These are phyloP conservation scores for Epichloe elymi DNA, from an alignment of 2,329 filamentous ascomycete species.

Conservation along the genomic window DNA sequence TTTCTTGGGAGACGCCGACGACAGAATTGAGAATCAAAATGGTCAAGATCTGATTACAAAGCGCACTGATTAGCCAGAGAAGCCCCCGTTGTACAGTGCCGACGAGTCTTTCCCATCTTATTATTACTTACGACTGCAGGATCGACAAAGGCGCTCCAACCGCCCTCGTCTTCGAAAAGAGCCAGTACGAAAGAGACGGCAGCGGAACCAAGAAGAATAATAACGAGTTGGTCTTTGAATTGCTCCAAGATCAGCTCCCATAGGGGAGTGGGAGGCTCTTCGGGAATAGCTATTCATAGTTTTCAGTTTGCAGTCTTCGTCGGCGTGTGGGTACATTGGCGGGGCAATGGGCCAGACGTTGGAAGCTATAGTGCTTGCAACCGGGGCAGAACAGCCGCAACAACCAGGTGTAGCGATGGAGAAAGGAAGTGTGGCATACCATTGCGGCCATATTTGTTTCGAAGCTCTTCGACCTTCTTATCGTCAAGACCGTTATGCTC, in stretches of 20 bases:
- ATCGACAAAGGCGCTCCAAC: conserved; percentile 96
- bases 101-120: neutral
- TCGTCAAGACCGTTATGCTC: conserved; percentile 42
- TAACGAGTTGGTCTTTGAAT: conserved; percentile 96
- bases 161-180: conserved; percentile 82
- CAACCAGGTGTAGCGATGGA: conserved; percentile 2
- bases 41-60: conserved; percentile 61
- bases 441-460: conserved; percentile 52
- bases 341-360: neutral
- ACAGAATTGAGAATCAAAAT: conserved; percentile 94
- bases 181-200: conserved; percentile 88
- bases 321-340: conserved; percentile 2
- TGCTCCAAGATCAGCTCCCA: conserved; percentile 97
- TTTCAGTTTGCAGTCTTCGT: conserved; percentile 1
- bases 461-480: conserved; percentile 41
- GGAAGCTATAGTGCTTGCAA: neutral
- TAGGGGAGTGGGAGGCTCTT: conserved; percentile 89
- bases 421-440: conserved; percentile 31
- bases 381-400: neutral
- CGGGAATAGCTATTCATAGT: conserved; percentile 40
- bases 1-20: conserved; percentile 96
- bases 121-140: conserved; percentile 66
- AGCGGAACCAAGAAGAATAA: conserved; percentile 87
- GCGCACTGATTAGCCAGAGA: neutral
- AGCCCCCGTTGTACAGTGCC: neutral